phyloP scores from a whole-genome alignment of 140 eudicot species.

The Flaveria floridana region DNA sequence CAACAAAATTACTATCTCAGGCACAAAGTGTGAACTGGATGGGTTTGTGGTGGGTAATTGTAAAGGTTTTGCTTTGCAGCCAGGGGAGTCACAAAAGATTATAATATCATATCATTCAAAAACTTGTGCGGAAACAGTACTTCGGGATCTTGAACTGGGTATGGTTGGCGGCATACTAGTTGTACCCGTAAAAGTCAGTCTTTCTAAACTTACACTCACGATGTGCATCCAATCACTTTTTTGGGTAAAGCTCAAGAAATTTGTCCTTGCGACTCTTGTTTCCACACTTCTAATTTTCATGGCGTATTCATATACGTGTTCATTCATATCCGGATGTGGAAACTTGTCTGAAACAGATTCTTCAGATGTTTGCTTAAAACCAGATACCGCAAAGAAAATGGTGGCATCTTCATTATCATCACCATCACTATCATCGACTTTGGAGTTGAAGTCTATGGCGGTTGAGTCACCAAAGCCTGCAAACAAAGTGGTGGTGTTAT shows the following conservation, averaged over 20 bases:
- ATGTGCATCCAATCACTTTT: slow-evolving; percentile 51
- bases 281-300: slow-evolving; percentile 32
- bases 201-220: slow-evolving; percentile 39
- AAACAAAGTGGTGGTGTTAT: slow-evolving; percentile 22
- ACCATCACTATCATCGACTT: neutral
- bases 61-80: slow-evolving; percentile 59
- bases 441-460: slow-evolving; percentile 3
- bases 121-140: slow-evolving; percentile 47
- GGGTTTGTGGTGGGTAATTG: slow-evolving; percentile 66
- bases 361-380: slow-evolving; percentile 31
- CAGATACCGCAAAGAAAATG: slow-evolving; percentile 27
- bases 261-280: slow-evolving; percentile 35
- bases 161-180: slow-evolving; percentile 64
- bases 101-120: slow-evolving; percentile 53
- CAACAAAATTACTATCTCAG: slow-evolving; percentile 52
- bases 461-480: slow-evolving; percentile 36
- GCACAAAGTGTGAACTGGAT: slow-evolving; percentile 62
- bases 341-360: slow-evolving; percentile 36
- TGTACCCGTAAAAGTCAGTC: slow-evolving; percentile 70
- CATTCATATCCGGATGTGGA: slow-evolving; percentile 32
- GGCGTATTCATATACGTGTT: slow-evolving; percentile 38
- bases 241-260: slow-evolving; percentile 54
- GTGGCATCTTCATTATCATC: slow-evolving; percentile 19
- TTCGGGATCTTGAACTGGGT: slow-evolving; percentile 71
- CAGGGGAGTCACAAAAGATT: slow-evolving; percentile 64